phyloP scores from a whole-genome alignment of 73 alveolate genomes.

The Stentor roeselii region DNA sequence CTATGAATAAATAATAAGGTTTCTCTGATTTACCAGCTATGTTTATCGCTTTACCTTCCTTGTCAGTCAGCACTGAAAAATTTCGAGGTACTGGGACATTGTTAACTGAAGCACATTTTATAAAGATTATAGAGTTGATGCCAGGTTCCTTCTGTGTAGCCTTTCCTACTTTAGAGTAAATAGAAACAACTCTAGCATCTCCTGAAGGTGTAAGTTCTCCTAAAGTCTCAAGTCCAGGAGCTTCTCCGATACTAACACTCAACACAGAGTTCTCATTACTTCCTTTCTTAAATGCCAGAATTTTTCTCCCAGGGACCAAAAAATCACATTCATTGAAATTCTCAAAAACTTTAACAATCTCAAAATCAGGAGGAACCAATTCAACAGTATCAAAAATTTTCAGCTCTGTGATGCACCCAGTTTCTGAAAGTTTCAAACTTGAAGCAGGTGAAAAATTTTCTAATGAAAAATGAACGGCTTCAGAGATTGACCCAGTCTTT shows the following conservation, averaged over 20 bases:
- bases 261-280: neutral
- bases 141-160: neutral
- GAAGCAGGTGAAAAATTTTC: neutral
- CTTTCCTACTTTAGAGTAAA: neutral
- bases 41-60: constrained; percentile 23
- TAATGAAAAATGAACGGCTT: neutral
- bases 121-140: neutral
- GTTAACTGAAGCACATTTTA: neutral
- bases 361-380: neutral
- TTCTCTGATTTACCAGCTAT: constrained; percentile 2
- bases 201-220: neutral
- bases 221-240: neutral
- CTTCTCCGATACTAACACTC: neutral
- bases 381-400: constrained; percentile 6
- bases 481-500: neutral
- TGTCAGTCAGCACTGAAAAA: neutral
- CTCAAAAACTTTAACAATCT: constrained; percentile 8
- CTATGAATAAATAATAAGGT: neutral
- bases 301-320: neutral
- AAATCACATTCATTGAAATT: neutral
- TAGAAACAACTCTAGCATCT: neutral
- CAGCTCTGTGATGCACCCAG: neutral
- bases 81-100: neutral
- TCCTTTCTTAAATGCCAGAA: neutral
- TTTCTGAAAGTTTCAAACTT: neutral